Evolutionary conservation across 2,329 filamentous ascomycete species (phyloP).

Genomic region (Ophiostoma ulmi): DNA sequence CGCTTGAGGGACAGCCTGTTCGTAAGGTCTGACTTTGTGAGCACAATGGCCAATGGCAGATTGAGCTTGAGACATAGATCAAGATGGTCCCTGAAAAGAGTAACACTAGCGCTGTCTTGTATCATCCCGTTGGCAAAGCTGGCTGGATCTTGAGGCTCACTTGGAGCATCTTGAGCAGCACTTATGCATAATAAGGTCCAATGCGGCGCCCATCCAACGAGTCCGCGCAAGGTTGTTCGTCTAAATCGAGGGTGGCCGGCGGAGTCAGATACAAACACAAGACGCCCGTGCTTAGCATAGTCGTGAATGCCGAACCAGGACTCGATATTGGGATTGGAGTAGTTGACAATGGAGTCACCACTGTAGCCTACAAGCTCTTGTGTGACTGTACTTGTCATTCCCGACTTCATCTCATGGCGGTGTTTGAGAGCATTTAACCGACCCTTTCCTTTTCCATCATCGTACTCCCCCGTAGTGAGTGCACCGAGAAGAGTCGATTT

Average conservation of each 20-base stretch:
- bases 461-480: constrained; percentile 77
- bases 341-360: constrained; percentile 63
- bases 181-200: constrained; percentile 81
- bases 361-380: constrained; percentile 89
- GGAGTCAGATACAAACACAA: constrained; percentile 88
- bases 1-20: constrained; percentile 65
- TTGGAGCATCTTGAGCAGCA: constrained; percentile 59
- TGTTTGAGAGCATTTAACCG: constrained; percentile 85
- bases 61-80: constrained; percentile 77
- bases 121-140: not conserved
- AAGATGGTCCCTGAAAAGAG: constrained; percentile 73
- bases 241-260: constrained; percentile 86
- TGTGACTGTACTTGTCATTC: constrained; percentile 88
- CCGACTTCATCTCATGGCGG: constrained; percentile 85
- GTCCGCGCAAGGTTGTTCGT: constrained; percentile 77
- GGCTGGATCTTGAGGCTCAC: not conserved
- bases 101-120: constrained; percentile 31
- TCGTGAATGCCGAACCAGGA: constrained; percentile 95
- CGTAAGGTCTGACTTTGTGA: constrained; percentile 80
- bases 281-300: constrained; percentile 62
- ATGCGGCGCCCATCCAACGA: constrained; percentile 94
- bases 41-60: constrained; percentile 70
- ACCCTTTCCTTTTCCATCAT: constrained; percentile 89
- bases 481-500: constrained; percentile 90
- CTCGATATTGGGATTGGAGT: constrained; percentile 76